A percentile compares a stretch with the other conserved stretches of the same genome.
These are phyloP conservation scores for Smithsoniella earleae DNA, from an alignment of 163 green algal species.

Conservation along the genomic window DNA sequence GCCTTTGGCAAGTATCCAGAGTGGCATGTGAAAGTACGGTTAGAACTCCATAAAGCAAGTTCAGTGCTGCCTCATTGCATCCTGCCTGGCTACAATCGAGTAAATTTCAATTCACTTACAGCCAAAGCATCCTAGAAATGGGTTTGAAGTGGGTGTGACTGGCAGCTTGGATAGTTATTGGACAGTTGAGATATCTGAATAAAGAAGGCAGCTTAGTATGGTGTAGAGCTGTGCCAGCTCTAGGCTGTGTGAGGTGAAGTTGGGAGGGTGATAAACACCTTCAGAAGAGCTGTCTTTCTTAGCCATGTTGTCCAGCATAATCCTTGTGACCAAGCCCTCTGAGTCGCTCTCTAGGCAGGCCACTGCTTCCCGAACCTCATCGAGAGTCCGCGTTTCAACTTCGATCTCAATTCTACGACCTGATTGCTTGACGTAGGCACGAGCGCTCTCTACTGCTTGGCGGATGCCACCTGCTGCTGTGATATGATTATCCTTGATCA, in stretches of 20 bases:
- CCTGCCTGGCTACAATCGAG: too few relatives aligned
- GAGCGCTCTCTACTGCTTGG: slow-evolving; percentile 36
- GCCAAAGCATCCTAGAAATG: too few relatives aligned
- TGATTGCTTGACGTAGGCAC: slow-evolving; percentile 37
- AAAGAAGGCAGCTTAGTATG: not conserved
- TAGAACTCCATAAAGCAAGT: too few relatives aligned
- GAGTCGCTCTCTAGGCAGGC: not conserved
- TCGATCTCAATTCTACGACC: slow-evolving; percentile 56
- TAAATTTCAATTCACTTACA: too few relatives aligned
- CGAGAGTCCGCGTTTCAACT: slow-evolving; percentile 86
- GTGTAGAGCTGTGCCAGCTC: not conserved
- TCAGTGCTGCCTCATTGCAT: too few relatives aligned
- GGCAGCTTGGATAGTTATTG: too few relatives aligned
- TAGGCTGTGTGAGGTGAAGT: not conserved
- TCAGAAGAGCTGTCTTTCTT: slow-evolving; percentile 35
- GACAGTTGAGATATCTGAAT: not conserved
- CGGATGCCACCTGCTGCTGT: slow-evolving; percentile 80
- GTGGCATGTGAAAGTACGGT: too few relatives aligned
- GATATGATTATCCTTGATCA: slow-evolving; percentile 99
- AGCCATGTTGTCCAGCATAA: slow-evolving; percentile 99
- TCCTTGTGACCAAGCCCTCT: slow-evolving; percentile 44
- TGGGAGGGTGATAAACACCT: slow-evolving; percentile 21
- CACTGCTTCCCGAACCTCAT: slow-evolving; percentile 60
- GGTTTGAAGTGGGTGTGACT: too few relatives aligned
- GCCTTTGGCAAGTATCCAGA: too few relatives aligned